These are phyloP conservation scores for Termitomyces sp. DNA, from an alignment of 768 basidiomycete genomes.

Conservation along the genomic window DNA sequence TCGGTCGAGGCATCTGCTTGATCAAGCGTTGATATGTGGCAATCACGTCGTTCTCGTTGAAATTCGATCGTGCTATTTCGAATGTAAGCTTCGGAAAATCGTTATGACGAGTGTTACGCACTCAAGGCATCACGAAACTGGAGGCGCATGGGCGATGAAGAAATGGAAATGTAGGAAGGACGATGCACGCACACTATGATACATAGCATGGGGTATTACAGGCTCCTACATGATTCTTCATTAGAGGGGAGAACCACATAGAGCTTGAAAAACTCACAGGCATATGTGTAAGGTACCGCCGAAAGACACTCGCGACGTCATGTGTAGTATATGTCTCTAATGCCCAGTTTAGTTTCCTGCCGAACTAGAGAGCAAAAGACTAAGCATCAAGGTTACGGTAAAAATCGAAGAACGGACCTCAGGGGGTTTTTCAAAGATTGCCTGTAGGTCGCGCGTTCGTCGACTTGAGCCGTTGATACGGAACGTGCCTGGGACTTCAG, in stretches of 20 bases:
- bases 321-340: constrained; percentile 85
- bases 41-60: constrained; percentile 70
- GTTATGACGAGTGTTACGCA: constrained; percentile 28
- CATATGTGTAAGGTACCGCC: constrained; percentile 94
- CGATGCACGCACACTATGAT: constrained; percentile 66
- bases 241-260: constrained; percentile 12
- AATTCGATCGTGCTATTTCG: constrained; percentile 58
- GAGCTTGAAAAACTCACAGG: constrained; percentile 57
- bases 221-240: constrained; percentile 60
- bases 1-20: constrained; percentile 77
- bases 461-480: constrained; percentile 94
- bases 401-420: constrained; percentile 46
- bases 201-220: constrained; percentile 89
- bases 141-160: constrained; percentile 13
- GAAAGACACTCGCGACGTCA: constrained; percentile 95
- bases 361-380: constrained; percentile 56
- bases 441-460: constrained; percentile 94
- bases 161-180: constrained; percentile 13
- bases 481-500: constrained; percentile 91
- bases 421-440: constrained; percentile 84
- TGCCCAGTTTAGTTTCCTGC: constrained; percentile 91
- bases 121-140: constrained; percentile 81
- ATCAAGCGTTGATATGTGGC: constrained; percentile 83
- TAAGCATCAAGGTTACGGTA: background rate
- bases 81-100: background rate